Base-by-base conservation (phyloP, 2,329 filamentous ascomycete species). In the Onygenales sp. region DNA sequence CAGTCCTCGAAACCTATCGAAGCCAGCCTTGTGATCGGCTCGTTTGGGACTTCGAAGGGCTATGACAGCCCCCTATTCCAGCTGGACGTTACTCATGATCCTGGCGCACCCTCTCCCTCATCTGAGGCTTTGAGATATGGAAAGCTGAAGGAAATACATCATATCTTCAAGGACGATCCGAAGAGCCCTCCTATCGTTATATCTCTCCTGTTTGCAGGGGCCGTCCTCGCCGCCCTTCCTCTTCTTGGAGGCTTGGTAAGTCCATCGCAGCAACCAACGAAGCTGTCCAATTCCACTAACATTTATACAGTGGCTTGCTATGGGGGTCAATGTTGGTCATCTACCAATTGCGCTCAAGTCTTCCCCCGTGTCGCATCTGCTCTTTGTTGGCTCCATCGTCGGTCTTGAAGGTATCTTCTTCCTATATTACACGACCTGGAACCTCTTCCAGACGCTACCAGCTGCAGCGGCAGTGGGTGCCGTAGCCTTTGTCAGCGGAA, bases 351-450 rank as follows among this genome's bases (percentile, higher is more conserved):
- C 93, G 7, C 72, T 96, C 50, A 75, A 81, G 54, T 77, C 80
- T 21, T 87, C 89, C 1, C 92, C 93, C 2, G 62, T 95, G 43
- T 85, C 92, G 5, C 92, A 98, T 68, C 76, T 76, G 33, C 70
- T 90, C 36, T 98, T 97, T 76, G 87, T 94, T 61, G 87, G 87
- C 50, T 95, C 90, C 5, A 83, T 98, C 53, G 57, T 95, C 41
- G 83, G 84, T 21, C 87, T 98, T 77, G 93, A 98, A 71, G 87
- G 81, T 13, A 84, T 95, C 54, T 96, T 98, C 74, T 92, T 93
- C 76, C 74, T 95, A 60, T 98, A 98, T 79, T 97, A 97, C 73
- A 86, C 81, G 51, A 82, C 75, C 65, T 96, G 92, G 91, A 95
- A 85, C 65, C 77, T 98, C 45, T 95, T 97, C 78, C 86, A 95